Base-by-base conservation (phyloP, 179 eudicot genomes). In the Spinacia oleracea region DNA sequence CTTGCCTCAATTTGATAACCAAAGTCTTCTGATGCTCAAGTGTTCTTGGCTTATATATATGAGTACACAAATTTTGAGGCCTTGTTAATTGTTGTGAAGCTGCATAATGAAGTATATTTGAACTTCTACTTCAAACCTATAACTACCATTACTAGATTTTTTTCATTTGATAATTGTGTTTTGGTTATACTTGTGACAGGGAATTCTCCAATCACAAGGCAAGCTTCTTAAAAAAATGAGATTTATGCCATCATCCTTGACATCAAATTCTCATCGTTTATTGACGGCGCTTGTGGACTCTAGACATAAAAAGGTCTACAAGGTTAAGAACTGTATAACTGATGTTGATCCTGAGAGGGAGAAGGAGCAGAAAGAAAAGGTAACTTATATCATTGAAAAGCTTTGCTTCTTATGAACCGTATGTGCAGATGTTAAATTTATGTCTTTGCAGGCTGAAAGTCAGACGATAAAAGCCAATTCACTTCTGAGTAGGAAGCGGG, bases 331-430 rank as follows among this genome's bases (percentile, higher is more conserved):
- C 79, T 92, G 97, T 74, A 79, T 96, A 83, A 94, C 99, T 60
- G 98, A 94, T 83, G 94, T 94, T 67, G 99, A 96, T 79, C 99
- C 99, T 67, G 99, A 96, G 90, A 96, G 88, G 87, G 99, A 96
- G 85, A 96, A 96, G 80, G 99, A 96, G 78, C 96, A 89, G 77
- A 96, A 88, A 73, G 98, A 92, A 80, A 92, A 77, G 93, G 98
- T 94, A 87, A 72, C 43, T 51, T 35, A 50, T 50, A 29, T 29
- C 32, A 60, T 70, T 48, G 51, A 59, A 66, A 10, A 62, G 42
- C n/a, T 50, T 70, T 65, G 58, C 68, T 72, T 40, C 15, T 73
- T 75, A 69, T 62, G 63, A 73, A 69, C 20, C 70, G 14, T 51
- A 78, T 48, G 66, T 38, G 55, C 23, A 34, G 68, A 40, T 81